Conservation (phyloP, 176 grass and related monocot species). For the Cymbopogon citratus region DNA sequence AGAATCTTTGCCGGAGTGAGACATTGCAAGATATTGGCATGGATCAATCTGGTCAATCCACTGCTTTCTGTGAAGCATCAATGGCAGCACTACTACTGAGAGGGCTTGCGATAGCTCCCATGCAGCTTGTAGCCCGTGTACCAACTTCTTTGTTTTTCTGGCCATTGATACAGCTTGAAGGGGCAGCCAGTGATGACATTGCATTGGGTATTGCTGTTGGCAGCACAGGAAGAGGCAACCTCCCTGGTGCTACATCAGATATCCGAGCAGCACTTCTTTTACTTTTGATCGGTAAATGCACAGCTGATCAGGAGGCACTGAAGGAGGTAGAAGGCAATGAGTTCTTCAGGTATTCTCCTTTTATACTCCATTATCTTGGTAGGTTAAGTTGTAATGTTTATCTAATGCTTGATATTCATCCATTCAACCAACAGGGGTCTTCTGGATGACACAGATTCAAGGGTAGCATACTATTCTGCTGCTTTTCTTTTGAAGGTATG, state of each 20-base stretch:
- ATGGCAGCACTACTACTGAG: constrained; percentile 81
- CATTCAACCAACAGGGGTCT: constrained; percentile 60
- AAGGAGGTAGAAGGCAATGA: constrained; percentile 94
- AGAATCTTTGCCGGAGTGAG: constrained; percentile 39
- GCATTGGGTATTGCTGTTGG: constrained; percentile 96
- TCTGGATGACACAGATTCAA: constrained; percentile 91
- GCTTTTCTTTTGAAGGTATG: constrained; percentile 96
- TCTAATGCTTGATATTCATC: constrained; percentile 18
- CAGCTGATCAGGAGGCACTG: constrained; percentile 83
- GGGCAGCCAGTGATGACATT: constrained; percentile 95
- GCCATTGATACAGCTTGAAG: constrained; percentile 96
- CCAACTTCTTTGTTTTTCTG: constrained; percentile 92
- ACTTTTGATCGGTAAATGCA: constrained; percentile 97
- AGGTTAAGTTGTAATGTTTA: background rate
- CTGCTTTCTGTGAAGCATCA: constrained; percentile 58
- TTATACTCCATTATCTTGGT: constrained; percentile 3
- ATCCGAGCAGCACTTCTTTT: constrained; percentile 88
- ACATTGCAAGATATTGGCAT: constrained; percentile 38
- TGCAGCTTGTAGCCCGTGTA: constrained; percentile 85
- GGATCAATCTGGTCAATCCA: constrained; percentile 39
- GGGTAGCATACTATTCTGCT: constrained; percentile 98
- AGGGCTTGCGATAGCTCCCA: constrained; percentile 81
- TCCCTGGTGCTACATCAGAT: constrained; percentile 96
- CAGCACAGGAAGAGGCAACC: constrained; percentile 93
- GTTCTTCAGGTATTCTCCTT: constrained; percentile 71